Percentiles rank a stretch among this genome's conserved stretches.
Evolutionary conservation across 1,284 basidiomycete genomes (phyloP).

Genomic region (Porodaedalea pini): DNA sequence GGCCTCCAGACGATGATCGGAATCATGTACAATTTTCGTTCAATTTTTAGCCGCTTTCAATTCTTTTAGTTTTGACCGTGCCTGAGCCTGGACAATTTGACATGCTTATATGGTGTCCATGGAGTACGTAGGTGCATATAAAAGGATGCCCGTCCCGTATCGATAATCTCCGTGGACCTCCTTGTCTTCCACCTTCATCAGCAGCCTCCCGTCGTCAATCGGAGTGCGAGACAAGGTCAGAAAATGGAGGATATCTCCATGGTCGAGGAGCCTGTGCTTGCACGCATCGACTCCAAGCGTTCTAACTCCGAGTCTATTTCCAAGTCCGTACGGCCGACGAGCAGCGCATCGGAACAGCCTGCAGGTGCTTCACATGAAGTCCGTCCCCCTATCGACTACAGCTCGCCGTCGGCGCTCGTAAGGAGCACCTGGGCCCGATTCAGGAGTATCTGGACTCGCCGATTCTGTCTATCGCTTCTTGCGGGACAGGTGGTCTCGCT

Average conservation of each 20-base stretch:
- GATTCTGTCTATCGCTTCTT: constrained; percentile 63
- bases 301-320: constrained; percentile 4
- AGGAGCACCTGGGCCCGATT: constrained; percentile 54
- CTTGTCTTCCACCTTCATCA: constrained; percentile 19
- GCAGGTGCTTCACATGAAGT: background rate
- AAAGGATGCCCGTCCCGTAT: background rate
- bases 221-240: constrained; percentile 13
- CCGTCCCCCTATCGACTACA: constrained; percentile 59
- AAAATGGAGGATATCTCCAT: constrained; percentile 11
- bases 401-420: constrained; percentile 49
- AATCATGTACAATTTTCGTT: too few relatives aligned
- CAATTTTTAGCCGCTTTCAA: background rate
- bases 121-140: background rate
- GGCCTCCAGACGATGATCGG: too few relatives aligned
- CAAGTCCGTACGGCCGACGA: constrained; percentile 3
- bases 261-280: background rate
- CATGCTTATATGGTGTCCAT: background rate
- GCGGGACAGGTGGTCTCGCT: constrained; percentile 80
- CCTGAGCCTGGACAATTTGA: background rate
- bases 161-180: constrained; percentile 4
- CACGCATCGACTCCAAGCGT: constrained; percentile 8
- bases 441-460: constrained; percentile 68
- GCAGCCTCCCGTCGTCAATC: background rate
- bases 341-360: background rate
- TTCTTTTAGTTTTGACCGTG: background rate